Conservation (phyloP, 1,284 basidiomycete genomes). For the Trichosporon faecale region DNA sequence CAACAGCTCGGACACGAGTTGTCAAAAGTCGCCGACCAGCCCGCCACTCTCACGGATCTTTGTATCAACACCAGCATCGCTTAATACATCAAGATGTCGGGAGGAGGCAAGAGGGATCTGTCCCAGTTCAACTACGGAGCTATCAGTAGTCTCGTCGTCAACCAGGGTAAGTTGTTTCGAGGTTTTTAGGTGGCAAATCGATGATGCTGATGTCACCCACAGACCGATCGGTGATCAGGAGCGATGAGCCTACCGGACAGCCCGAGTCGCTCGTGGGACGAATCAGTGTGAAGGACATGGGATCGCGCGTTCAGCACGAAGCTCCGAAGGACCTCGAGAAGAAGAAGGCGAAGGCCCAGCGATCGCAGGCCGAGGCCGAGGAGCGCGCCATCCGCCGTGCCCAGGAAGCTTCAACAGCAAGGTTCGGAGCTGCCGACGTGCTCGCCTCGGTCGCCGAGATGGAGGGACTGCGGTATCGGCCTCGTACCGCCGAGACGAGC, state of each 20-base stretch:
- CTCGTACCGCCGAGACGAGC: constrained; percentile 87
- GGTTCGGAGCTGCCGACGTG: constrained; percentile 65
- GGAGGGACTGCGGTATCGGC: constrained; percentile 88
- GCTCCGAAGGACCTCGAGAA: constrained; percentile 89
- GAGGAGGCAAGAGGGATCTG: constrained; percentile 59
- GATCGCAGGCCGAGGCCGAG: constrained; percentile 55
- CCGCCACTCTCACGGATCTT: not conserved
- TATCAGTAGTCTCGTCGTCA: constrained; percentile 80
- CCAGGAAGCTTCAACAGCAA: constrained; percentile 42
- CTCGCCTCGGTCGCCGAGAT: constrained; percentile 89
- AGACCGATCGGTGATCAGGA: constrained; percentile 60
- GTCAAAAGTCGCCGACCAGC: not conserved
- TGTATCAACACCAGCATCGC: not conserved
- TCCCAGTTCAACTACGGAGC: constrained; percentile 87
- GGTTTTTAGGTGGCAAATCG: not conserved
- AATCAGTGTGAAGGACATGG: constrained; percentile 90
- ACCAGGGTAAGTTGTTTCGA: constrained; percentile 57
- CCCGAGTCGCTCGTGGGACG: constrained; percentile 88
- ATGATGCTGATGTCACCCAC: constrained; percentile 1
- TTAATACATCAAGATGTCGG: constrained; percentile 41
- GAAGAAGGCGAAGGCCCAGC: constrained; percentile 80
- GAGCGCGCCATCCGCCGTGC: constrained; percentile 49
- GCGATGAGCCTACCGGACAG: constrained; percentile 93
- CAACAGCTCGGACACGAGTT: not conserved
- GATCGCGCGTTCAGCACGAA: constrained; percentile 78